Conservation (phyloP, 2,329 filamentous ascomycete genomes). For the Chaetomiaceae sp. region DNA sequence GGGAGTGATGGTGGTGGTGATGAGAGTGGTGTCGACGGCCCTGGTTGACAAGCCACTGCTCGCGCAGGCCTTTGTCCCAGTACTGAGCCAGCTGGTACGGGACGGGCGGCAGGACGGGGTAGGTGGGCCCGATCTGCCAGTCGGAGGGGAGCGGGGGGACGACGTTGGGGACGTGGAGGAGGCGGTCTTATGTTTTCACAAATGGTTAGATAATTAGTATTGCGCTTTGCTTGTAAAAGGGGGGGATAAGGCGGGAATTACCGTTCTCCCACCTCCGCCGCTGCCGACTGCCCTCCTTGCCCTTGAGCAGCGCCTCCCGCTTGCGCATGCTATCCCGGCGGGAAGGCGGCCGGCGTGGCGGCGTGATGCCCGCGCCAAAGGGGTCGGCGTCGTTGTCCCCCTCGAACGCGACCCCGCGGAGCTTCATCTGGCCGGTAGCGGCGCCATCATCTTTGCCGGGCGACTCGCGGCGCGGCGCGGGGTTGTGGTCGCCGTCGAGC, state of each 20-base stretch:
- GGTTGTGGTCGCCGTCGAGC: constrained; percentile 54
- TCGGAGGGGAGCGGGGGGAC: constrained; percentile 78
- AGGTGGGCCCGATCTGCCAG: constrained; percentile 77
- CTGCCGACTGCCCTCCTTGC: constrained; percentile 84
- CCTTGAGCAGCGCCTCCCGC: constrained; percentile 75
- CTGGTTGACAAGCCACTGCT: constrained; percentile 40
- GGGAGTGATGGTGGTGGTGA: constrained; percentile 24
- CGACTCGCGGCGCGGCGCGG: constrained; percentile 19
- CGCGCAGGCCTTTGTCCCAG: constrained; percentile 63
- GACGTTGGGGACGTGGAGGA: constrained; percentile 80
- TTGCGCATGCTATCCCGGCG: constrained; percentile 52
- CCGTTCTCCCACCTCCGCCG: constrained; percentile 94
- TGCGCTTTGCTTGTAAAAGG: not conserved
- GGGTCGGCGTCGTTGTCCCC: constrained; percentile 4
- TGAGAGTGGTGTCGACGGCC: constrained; percentile 36
- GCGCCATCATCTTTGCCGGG: constrained; percentile 25
- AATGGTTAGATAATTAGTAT: not conserved
- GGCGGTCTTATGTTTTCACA: constrained; percentile 58
- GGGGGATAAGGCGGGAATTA: constrained; percentile 37
- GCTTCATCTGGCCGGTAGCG: constrained; percentile 18
- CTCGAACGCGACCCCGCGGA: constrained; percentile 26
- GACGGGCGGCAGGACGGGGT: constrained; percentile 65
- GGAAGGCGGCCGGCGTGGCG: constrained; percentile 43
- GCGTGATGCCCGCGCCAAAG: constrained; percentile 27
- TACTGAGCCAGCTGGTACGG: constrained; percentile 86